phyloP scores from a whole-genome alignment of 306 rosid species.

The Myrica gale region DNA sequence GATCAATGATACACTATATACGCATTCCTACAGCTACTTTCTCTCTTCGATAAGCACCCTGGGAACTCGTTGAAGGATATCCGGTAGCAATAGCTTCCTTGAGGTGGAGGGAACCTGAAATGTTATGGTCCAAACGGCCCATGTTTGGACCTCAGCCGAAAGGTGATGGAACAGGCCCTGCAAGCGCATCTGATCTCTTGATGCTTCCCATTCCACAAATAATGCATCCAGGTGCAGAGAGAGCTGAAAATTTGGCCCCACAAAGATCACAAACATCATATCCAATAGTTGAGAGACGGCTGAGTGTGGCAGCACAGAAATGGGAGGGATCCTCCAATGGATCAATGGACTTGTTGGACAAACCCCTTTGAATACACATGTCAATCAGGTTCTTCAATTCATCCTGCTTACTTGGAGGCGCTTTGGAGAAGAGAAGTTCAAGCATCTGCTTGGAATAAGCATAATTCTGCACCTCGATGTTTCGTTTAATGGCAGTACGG shows the following conservation, averaged over 20 bases:
- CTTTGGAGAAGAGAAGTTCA: conserved; percentile 83
- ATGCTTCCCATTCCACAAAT: conserved; percentile 97
- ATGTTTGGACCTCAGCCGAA: conserved; percentile 59
- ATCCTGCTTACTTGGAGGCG: conserved; percentile 89
- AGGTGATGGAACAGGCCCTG: conserved; percentile 89
- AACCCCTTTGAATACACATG: conserved; percentile 91
- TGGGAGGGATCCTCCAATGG: conserved; percentile 95
- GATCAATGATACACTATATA: conserved; percentile 6
- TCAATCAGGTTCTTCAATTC: conserved; percentile 82
- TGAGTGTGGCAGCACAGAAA: conserved; percentile 87
- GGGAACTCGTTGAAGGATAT: not conserved
- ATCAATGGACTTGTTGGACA: conserved; percentile 84
- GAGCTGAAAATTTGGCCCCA: conserved; percentile 92
- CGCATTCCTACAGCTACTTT: not conserved
- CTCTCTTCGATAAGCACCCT: not conserved
- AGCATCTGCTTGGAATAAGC: conserved; percentile 92
- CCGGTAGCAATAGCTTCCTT: not conserved
- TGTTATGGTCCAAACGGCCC: not conserved
- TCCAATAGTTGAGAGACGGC: conserved; percentile 93
- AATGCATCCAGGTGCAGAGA: conserved; percentile 80
- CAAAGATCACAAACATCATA: conserved; percentile 98
- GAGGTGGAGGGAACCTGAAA: not conserved
- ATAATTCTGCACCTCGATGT: conserved; percentile 94
- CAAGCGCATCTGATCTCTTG: conserved; percentile 80
- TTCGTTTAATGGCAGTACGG: conserved; percentile 91